Conservation (phyloP, 371 early-diverging fungal genomes). For the Conidiobolus incongruus region DNA sequence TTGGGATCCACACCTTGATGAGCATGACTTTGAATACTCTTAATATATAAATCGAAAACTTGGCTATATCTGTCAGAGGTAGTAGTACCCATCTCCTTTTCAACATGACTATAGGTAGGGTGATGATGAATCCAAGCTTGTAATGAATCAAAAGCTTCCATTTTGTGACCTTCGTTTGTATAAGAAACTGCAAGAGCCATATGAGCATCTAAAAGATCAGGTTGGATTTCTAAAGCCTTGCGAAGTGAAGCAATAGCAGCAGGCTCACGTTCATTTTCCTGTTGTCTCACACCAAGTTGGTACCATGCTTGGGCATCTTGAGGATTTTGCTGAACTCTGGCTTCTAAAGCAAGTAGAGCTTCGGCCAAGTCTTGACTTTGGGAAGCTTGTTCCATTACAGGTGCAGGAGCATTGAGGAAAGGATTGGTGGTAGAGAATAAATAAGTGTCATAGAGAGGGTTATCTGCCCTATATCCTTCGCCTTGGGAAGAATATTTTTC, state of each 20-base stretch:
- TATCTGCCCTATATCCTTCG: constrained; percentile 30
- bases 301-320: constrained; percentile 68
- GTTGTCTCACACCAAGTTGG: constrained; percentile 67
- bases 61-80: constrained; percentile 29
- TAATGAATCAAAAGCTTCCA: constrained; percentile 66
- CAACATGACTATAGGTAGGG: constrained; percentile 28
- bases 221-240: constrained; percentile 51
- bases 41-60: constrained; percentile 50
- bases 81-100: constrained; percentile 4
- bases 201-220: constrained; percentile 45
- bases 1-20: constrained; percentile 65
- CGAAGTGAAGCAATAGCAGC: constrained; percentile 77
- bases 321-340: constrained; percentile 60
- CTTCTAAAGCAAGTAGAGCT: constrained; percentile 77
- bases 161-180: constrained; percentile 68
- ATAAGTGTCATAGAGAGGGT: constrained; percentile 45
- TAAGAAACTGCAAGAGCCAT: constrained; percentile 78
- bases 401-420: constrained; percentile 22
- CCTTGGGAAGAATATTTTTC: constrained; percentile 23
- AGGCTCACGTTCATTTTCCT: constrained; percentile 85
- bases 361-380: constrained; percentile 45
- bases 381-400: constrained; percentile 15
- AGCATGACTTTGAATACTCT: constrained; percentile 46
- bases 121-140: constrained; percentile 68
- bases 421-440: constrained; percentile 59